Evolutionary conservation across 1,139 yeast genomes (phyloP).

Genomic region (Geotrichum klebahnii): DNA sequence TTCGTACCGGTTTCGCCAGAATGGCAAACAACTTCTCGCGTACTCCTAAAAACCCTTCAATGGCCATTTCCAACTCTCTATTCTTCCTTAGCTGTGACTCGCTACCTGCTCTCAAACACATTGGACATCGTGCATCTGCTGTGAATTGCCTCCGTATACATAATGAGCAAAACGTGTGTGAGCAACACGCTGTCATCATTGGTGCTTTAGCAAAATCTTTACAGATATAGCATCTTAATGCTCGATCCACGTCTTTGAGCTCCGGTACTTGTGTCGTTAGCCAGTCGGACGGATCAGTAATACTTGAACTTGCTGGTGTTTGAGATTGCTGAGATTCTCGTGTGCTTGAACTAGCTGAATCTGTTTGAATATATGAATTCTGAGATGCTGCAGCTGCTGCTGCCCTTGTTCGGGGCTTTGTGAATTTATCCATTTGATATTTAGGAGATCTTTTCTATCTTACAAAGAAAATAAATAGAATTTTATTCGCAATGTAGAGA

Average conservation of each 20-base stretch:
- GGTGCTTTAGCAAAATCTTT: slow-evolving; percentile 82
- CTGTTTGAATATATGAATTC: neutral
- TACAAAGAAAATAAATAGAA: slow-evolving; percentile 17
- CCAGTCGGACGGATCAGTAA: slow-evolving; percentile 76
- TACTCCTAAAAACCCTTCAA: slow-evolving; percentile 49
- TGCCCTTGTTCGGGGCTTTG: slow-evolving; percentile 15
- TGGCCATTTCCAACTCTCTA: slow-evolving; percentile 68
- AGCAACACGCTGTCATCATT: slow-evolving; percentile 68
- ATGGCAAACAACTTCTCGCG: slow-evolving; percentile 26
- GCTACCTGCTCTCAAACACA: slow-evolving; percentile 64
- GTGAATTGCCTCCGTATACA: slow-evolving; percentile 75
- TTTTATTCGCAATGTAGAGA: slow-evolving; percentile 13
- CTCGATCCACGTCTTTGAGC: slow-evolving; percentile 59
- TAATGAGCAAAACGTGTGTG: slow-evolving; percentile 82
- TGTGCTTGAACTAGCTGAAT: neutral
- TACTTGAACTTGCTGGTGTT: slow-evolving; percentile 26
- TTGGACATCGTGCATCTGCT: slow-evolving; percentile 63
- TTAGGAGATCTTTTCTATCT: no score
- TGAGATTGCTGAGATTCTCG: neutral
- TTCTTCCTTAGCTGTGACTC: slow-evolving; percentile 70
- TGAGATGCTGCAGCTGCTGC: neutral
- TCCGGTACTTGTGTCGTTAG: slow-evolving; percentile 49
- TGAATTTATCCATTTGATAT: slow-evolving; percentile 20
- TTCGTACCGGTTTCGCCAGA: slow-evolving; percentile 1
- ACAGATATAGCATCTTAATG: slow-evolving; percentile 84